Evolutionary conservation across 1,284 basidiomycete genomes (phyloP), one percentile per base, ranked within the genome.

Genomic region (Ceratobasidium sp.): DNA sequence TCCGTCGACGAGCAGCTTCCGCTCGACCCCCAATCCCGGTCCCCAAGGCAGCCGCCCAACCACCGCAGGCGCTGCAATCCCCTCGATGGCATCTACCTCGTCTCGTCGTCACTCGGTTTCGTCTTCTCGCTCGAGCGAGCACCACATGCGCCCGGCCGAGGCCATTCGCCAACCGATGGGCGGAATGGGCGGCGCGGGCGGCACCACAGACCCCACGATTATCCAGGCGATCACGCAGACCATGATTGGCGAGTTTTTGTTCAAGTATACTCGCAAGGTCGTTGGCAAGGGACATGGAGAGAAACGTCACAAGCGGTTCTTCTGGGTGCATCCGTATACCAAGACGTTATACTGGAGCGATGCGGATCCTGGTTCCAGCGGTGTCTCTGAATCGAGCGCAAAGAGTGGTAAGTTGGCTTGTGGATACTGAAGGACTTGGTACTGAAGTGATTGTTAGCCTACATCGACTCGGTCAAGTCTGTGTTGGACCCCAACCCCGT

Each of bases 281-380:
- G 88, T 99, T 75, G 94, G 94, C 32, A 94, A 93, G 77, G 94
- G 94, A 7, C 86, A 94, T 77, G 93, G 93, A 31, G 93, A 95
- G 78, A 90, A 89, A 77, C 84, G 96, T 62, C 97, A 99, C 80
- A 90, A 88, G 78, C 86, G 97, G 42, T 99, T 97, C 89, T 98
- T 99, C 85, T 99, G 97, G 96, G 89, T 99, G 15, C 96, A 99
- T 80, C 97, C 97, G 29, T 99, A 99, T 78, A 99, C 95, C 58
- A 94, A 94, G 82, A 98, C 94, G 8, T 78, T 99, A 69, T 98
- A 98, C 80, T 99, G 97, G 97, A 96, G 94, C 74, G 88, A 92
- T 32, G 88, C 90, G 34, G 96, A 98, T 80, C 97, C 96, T 35
- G 94, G 94, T 35, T 92, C 92, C 42, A 87, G 87, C 40, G 89